Evolutionary conservation across 352 stramenopile species (phyloP).

Genomic region (Phytophthora nicotianae): DNA sequence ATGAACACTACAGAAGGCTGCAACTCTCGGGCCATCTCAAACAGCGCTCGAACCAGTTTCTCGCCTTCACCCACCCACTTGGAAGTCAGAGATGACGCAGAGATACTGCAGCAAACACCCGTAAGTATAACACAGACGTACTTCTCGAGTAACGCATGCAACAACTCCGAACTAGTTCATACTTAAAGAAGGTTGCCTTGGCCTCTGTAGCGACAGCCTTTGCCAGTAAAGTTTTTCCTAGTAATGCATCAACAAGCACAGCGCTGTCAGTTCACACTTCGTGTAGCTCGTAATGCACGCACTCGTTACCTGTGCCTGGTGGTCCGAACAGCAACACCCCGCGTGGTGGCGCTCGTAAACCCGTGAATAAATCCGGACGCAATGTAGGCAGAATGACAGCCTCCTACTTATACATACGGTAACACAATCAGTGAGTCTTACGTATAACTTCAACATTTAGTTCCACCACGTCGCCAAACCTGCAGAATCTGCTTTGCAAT

Average conservation of each 20-base stretch:
- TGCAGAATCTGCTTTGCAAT: conserved; percentile 90
- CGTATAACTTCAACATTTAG: not conserved
- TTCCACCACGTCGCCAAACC: conserved; percentile 29
- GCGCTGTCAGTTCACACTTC: not conserved
- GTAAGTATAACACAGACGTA: conserved; percentile 11
- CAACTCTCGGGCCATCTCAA: conserved; percentile 88
- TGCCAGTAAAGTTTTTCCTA: conserved; percentile 83
- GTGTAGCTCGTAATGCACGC: not conserved
- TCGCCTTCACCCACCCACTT: conserved; percentile 94
- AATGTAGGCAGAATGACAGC: conserved; percentile 87
- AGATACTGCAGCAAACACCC: conserved; percentile 61
- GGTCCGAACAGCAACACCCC: conserved; percentile 84
- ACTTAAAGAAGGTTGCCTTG: conserved; percentile 88
- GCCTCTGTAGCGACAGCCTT: conserved; percentile 86
- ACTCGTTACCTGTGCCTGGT: conserved; percentile 64
- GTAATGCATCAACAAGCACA: conserved; percentile 1
- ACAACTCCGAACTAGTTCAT: conserved; percentile 2
- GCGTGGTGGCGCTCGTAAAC: conserved; percentile 65
- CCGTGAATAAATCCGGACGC: conserved; percentile 86
- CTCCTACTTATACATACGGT: conserved; percentile 63
- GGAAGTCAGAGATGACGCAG: conserved; percentile 86
- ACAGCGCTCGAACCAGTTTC: conserved; percentile 95
- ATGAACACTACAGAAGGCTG: conserved; percentile 90
- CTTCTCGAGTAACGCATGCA: too few species aligned
- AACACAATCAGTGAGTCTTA: conserved; percentile 4